Evolutionary conservation across 768 basidiomycete genomes (phyloP).

Genomic region (Pulveroboletus sp.): DNA sequence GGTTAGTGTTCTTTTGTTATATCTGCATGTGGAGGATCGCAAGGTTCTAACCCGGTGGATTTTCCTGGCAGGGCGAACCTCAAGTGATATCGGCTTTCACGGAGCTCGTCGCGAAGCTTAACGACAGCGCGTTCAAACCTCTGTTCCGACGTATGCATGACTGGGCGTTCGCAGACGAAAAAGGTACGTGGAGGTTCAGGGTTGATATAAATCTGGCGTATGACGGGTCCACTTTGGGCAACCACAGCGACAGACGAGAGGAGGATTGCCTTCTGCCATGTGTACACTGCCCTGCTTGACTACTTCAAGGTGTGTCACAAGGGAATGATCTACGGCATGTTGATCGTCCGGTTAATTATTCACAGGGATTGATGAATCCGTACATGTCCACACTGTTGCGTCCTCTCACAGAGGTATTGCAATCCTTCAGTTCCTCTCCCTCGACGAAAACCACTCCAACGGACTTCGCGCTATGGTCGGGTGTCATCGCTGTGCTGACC

Average conservation of each 20-base stretch:
- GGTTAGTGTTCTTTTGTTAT: constrained; percentile 18
- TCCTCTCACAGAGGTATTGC: constrained; percentile 60
- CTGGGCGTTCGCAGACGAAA: constrained; percentile 77
- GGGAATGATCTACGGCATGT: neutral
- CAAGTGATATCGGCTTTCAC: constrained; percentile 68
- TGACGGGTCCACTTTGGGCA: neutral
- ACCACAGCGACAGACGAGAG: constrained; percentile 36
- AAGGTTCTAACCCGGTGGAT: neutral
- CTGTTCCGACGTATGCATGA: constrained; percentile 89
- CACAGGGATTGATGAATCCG: constrained; percentile 79
- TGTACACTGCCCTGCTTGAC: constrained; percentile 70
- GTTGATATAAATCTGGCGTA: neutral
- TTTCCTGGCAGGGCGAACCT: constrained; percentile 43
- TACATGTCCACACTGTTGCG: constrained; percentile 78
- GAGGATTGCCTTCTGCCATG: constrained; percentile 67
- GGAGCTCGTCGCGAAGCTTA: constrained; percentile 87
- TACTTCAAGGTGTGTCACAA: constrained; percentile 72
- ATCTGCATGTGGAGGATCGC: neutral
- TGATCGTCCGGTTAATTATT: neutral
- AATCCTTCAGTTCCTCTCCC: constrained; percentile 38
- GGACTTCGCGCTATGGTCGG: constrained; percentile 54
- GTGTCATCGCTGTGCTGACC: constrained; percentile 54
- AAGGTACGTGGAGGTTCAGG: constrained; percentile 32
- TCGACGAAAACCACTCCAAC: constrained; percentile 19
- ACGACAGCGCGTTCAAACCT: constrained; percentile 86